Evolutionary conservation across 2,329 filamentous ascomycete genomes (phyloP), one percentile per base, ranked within the genome.

Genomic region (Aspergillus puulaauensis): DNA sequence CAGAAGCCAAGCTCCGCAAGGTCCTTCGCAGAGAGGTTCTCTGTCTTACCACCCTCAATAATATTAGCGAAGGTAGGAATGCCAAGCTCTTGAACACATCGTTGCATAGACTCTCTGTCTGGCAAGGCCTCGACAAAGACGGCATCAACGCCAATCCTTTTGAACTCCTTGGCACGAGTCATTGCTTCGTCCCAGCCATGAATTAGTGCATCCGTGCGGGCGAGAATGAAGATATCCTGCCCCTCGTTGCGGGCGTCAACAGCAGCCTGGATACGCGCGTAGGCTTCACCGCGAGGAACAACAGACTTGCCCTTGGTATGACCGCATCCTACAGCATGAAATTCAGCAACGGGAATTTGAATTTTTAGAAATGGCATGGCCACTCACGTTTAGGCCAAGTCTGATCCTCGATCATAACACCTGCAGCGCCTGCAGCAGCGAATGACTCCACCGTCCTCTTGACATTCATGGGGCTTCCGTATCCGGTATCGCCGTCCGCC

Each of bases 391-490:
- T 81, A 6, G 79, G 78, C 78, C 78, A 81, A 1, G 76, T 78
- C 59, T 80, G 79, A 54, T 80, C 78, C 56, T 81, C 79, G 54
- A 81, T 78, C 76, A 75, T 75, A 11, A 74, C 56, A 0, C 73
- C 72, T 4, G 72, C 72, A 1, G 72, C 71, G 0, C 71, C 77
- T 1, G 78, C 78, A 4, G 66, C 61, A 0, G 78, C 78, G 61
- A 75, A 80, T 6, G 68, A 70, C 60, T 80, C 72, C 4, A 81
- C 79, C 0, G 79, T 80, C n/a, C 78, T 62, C 41, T 71, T 72
- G 1, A 81, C 78, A 49, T 80, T 81, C 75, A 80, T 77, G 3
- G 79, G 75, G 41, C 76, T 73, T 5, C 79, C 79, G 51, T 81
- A 81, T 2, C 79, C 79, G 0, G 79, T 81, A 58, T 81, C 78